Conservation (phyloP, 352 stramenopile genomes). For the Phytophthora pisi region DNA sequence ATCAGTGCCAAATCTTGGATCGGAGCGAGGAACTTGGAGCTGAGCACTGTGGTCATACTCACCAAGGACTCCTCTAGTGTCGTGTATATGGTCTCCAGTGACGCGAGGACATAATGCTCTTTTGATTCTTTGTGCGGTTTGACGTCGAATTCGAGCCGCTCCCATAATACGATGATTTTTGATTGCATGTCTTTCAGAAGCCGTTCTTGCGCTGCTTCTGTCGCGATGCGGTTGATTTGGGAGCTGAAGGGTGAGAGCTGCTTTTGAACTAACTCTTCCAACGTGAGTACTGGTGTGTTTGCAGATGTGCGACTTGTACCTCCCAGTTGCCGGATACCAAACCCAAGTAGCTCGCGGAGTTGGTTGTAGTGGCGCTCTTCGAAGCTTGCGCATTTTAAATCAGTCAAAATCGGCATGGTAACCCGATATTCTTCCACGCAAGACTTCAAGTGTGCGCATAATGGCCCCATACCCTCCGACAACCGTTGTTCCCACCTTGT, state of each 20-base stretch:
- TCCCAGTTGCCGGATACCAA: constrained; percentile 61
- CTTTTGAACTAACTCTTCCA: constrained; percentile 85
- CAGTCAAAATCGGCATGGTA: constrained; percentile 77
- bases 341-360: constrained; percentile 72
- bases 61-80: constrained; percentile 91
- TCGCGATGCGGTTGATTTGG: constrained; percentile 86
- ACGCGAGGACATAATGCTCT: constrained; percentile 85
- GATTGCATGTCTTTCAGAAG: constrained; percentile 90
- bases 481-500: constrained; percentile 59
- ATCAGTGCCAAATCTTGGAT: constrained; percentile 72
- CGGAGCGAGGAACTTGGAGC: constrained; percentile 85
- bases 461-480: constrained; percentile 44
- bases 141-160: constrained; percentile 87
- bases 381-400: constrained; percentile 64
- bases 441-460: constrained; percentile 73
- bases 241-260: constrained; percentile 69
- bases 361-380: constrained; percentile 68
- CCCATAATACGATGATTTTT: constrained; percentile 87
- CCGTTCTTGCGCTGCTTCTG: constrained; percentile 86
- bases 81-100: constrained; percentile 79
- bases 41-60: constrained; percentile 89
- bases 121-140: constrained; percentile 91
- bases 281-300: constrained; percentile 54
- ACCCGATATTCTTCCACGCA: constrained; percentile 82
- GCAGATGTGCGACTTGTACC: background rate